These are phyloP conservation scores for Exophiala sideris DNA, from an alignment of 2,329 filamentous ascomycete species.

Conservation along the genomic window DNA sequence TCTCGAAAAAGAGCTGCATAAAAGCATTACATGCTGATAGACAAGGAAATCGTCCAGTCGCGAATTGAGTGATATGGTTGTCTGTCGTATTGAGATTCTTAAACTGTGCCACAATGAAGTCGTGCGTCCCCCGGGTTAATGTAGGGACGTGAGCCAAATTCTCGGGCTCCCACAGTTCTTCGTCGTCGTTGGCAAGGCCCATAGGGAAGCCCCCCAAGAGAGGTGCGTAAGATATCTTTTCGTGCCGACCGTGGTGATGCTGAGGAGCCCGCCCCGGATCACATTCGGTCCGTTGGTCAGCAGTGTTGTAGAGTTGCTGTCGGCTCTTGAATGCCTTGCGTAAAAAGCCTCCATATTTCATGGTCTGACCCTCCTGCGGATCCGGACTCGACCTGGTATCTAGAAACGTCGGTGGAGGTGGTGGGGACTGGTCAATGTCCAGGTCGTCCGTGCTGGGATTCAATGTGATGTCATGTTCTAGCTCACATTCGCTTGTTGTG, in stretches of 20 bases:
- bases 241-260: not conserved
- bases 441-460: slow-evolving; percentile 41
- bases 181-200: not conserved
- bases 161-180: not conserved
- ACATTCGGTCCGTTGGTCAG: not conserved
- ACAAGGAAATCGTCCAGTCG: too few species aligned
- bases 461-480: not conserved
- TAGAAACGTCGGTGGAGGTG: not conserved
- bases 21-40: too few species aligned
- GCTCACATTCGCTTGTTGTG: not conserved
- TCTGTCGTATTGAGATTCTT: too few species aligned
- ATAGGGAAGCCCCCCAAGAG: not conserved
- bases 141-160: not conserved
- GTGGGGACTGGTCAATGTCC: slow-evolving; percentile 54
- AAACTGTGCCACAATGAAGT: not conserved
- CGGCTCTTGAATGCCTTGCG: not conserved
- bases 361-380: not conserved
- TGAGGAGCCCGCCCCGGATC: too few species aligned
- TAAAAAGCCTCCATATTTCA: not conserved
- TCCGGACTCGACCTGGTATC: slow-evolving; percentile 1
- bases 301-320: not conserved
- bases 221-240: not conserved
- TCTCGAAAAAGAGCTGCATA: too few species aligned
- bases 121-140: not conserved
- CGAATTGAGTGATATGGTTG: too few species aligned